Conservation (phyloP, 257 asterid genomes). For the Solanum megistacrolobum region DNA sequence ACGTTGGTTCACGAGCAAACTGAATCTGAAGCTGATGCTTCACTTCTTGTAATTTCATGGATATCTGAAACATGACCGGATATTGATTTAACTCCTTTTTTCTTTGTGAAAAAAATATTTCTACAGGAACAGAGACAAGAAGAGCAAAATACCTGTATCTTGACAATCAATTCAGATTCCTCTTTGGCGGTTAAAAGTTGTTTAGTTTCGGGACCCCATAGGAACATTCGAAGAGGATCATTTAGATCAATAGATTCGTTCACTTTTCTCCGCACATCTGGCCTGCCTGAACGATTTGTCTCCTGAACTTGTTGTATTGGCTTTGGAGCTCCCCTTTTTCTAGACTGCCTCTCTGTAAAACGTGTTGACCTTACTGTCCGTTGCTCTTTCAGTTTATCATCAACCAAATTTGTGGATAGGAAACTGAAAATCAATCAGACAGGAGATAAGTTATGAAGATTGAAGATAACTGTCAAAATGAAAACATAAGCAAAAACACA, state of each 20-base stretch:
- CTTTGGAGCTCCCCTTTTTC: slow-evolving; percentile 45
- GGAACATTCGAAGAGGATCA: slow-evolving; percentile 54
- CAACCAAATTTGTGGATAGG: slow-evolving; percentile 20
- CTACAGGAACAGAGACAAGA: not conserved
- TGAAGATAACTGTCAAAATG: not conserved
- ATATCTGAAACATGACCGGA: slow-evolving; percentile 32
- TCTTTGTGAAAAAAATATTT: not conserved
- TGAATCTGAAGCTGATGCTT: slow-evolving; percentile 40
- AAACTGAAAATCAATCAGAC: slow-evolving; percentile 8
- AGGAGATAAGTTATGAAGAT: not conserved
- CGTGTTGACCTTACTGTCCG: slow-evolving; percentile 70
- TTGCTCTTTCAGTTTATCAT: slow-evolving; percentile 21
- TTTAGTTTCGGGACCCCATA: slow-evolving; percentile 63
- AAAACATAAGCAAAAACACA: not conserved
- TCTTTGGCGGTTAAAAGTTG: slow-evolving; percentile 61
- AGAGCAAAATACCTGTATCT: slow-evolving; percentile 56
- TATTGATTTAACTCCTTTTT: not conserved
- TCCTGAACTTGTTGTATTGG: slow-evolving; percentile 33
- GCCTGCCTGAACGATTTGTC: slow-evolving; percentile 23
- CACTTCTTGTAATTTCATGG: slow-evolving; percentile 53
- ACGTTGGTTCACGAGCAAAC: slow-evolving; percentile 67
- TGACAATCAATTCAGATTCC: slow-evolving; percentile 53
- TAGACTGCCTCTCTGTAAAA: slow-evolving; percentile 52
- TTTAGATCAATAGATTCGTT: slow-evolving; percentile 34
- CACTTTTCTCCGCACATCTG: slow-evolving; percentile 27